Evolutionary conservation across 441 rosid species (phyloP).

Genomic region (Erodium trifolium): DNA sequence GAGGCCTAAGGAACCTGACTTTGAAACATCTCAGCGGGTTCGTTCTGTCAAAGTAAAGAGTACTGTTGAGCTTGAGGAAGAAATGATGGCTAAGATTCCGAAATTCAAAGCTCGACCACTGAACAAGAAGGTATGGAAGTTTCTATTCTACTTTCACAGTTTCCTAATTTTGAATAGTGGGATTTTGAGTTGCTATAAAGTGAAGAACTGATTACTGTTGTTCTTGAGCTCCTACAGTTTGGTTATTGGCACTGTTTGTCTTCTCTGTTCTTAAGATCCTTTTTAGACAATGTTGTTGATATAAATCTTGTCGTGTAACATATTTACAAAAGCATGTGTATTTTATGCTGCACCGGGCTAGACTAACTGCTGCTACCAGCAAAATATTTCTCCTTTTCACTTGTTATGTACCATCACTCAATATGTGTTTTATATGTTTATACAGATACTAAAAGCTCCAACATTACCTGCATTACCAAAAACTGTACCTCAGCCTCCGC

Average conservation of each 20-base stretch:
- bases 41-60: slow-evolving; percentile 75
- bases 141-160: too few relatives aligned
- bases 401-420: background rate
- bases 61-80: slow-evolving; percentile 87
- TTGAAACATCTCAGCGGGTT: slow-evolving; percentile 81
- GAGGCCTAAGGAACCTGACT: slow-evolving; percentile 85
- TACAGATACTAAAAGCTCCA: slow-evolving; percentile 73
- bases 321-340: too few relatives aligned
- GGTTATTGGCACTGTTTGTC: too few relatives aligned
- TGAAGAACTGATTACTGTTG: too few relatives aligned
- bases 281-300: too few relatives aligned
- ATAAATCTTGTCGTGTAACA: too few relatives aligned
- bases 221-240: too few relatives aligned
- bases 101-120: slow-evolving; percentile 92
- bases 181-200: too few relatives aligned
- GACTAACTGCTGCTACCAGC: too few relatives aligned
- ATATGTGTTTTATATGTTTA: slow-evolving; percentile 12
- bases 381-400: slow-evolving; percentile 1
- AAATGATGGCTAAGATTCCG: slow-evolving; percentile 91
- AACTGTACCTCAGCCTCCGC: slow-evolving; percentile 68
- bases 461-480: slow-evolving; percentile 49
- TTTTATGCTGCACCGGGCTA: too few relatives aligned
- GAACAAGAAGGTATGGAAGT: slow-evolving; percentile 66
- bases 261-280: too few relatives aligned
- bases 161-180: background rate